Evolutionary conservation across 768 basidiomycete genomes (phyloP), one percentile per base, ranked within the genome.

Genomic region (Xerocomellus chrysenteron): DNA sequence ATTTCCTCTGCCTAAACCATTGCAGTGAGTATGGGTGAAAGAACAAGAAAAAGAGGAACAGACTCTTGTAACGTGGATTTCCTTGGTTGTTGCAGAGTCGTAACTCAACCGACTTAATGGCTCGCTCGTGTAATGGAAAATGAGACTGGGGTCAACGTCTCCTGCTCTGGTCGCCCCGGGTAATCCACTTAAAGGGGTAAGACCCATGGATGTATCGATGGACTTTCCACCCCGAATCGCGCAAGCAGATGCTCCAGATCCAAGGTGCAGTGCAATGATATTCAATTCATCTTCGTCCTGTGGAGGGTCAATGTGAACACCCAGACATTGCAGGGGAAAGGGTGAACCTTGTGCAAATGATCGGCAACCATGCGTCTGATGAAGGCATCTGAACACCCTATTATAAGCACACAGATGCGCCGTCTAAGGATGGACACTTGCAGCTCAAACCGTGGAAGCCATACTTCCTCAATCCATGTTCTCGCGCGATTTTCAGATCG

Each of bases 381-480:
- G 63, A 81, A 88, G 0, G 82, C 73, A 59, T 89, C 88, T 88
- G 59, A 3, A 46, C 32, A 13, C 50, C 21, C 35, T 40, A 32
- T 19, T 32, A 16, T 62, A 39, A 61, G 53, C 42, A 49, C 19
- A 16, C 12, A 14, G 19, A 40, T 44, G 9, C 24, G 41, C 35
- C 16, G 7, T 21, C 24, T 24, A 47, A 33, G 39, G n/a, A 43
- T 12, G 30, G 26, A 54, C 10, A 50, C 44, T 73, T 58, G 83
- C 87, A 90, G 62, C 86, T 87, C 62, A 94, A 68, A 3, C 94
- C 94, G 64, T 97, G 94, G 71, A 94, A 94, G 17, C 94, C 94
- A 65, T 95, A 96, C 71, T 93, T 94, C 68, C 84, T 84, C 44
- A 96, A 77, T 1, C 89, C 88, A 44, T 84, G 83, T 43, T 82